Conservation (phyloP, 495 filamentous ascomycete species). For the Penicillium soppii region DNA sequence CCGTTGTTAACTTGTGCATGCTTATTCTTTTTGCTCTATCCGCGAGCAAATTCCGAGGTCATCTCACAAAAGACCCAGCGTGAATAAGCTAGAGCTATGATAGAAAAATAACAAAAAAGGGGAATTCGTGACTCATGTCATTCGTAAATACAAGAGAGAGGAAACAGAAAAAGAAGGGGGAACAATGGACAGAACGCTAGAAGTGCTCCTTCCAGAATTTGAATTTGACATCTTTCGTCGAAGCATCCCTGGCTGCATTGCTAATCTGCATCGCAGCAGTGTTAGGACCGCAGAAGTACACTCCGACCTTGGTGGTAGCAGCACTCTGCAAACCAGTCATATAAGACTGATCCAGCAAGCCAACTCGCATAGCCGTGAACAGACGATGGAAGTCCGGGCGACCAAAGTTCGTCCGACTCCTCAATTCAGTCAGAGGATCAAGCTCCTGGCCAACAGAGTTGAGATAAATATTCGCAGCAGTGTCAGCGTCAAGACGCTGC, state of each 20-base stretch:
- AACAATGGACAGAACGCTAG: slow-evolving; percentile 18
- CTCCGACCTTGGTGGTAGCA: slow-evolving; percentile 80
- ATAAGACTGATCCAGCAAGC: slow-evolving; percentile 81
- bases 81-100: not conserved
- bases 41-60: not conserved
- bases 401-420: slow-evolving; percentile 89
- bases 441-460: slow-evolving; percentile 85
- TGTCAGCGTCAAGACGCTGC: slow-evolving; percentile 86
- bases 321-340: slow-evolving; percentile 71
- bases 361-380: slow-evolving; percentile 82
- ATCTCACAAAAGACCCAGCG: not conserved
- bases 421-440: slow-evolving; percentile 91
- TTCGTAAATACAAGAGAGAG: slow-evolving; percentile 12
- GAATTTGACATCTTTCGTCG: slow-evolving; percentile 77
- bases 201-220: slow-evolving; percentile 99
- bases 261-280: slow-evolving; percentile 81
- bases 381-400: slow-evolving; percentile 85
- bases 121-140: slow-evolving; percentile 25
- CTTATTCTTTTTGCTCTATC: not conserved
- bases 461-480: slow-evolving; percentile 92
- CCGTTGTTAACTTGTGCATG: not conserved
- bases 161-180: slow-evolving; percentile 1
- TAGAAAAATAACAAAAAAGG: not conserved
- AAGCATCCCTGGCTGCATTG: slow-evolving; percentile 70
- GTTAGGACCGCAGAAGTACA: slow-evolving; percentile 95